Percentiles rank a stretch among this genome's conserved stretches.
Conservation (phyloP, 2,329 filamentous ascomycete genomes). For the Exophiala aquamarina region DNA sequence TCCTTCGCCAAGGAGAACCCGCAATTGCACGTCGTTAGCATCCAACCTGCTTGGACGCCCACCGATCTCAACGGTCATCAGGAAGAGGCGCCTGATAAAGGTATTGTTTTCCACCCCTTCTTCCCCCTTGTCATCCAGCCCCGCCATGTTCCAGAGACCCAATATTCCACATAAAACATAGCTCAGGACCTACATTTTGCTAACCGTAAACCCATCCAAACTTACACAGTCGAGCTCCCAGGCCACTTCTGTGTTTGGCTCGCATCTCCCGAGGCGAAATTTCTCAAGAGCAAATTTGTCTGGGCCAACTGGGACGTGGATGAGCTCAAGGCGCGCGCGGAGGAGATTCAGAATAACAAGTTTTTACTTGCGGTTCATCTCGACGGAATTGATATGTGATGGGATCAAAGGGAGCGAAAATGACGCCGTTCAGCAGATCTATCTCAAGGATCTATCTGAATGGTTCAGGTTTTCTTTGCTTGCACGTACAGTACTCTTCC, state of each 20-base stretch:
- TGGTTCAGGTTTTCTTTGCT: no score
- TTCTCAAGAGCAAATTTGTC: constrained; percentile 42
- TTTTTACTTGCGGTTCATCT: not conserved
- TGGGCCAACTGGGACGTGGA: constrained; percentile 22
- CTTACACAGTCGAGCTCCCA: constrained; percentile 29
- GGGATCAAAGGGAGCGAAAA: no score
- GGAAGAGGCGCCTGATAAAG: not conserved
- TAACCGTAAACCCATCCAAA: no score
- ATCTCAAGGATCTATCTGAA: no score
- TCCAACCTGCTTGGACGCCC: constrained; percentile 42
- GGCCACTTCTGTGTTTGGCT: constrained; percentile 48
- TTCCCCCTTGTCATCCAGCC: not conserved
- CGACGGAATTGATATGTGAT: no score
- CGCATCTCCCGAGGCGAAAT: constrained; percentile 45
- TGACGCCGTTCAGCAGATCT: no score
- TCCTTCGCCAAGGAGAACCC: constrained; percentile 41
- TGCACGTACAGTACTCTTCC: no score
- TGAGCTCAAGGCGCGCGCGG: constrained; percentile 7
- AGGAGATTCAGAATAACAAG: constrained; percentile 5
- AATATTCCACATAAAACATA: no score
- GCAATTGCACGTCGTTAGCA: constrained; percentile 37
- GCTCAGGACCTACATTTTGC: no score
- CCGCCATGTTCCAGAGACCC: no score
- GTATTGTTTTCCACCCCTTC: not conserved
- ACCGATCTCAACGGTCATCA: constrained; percentile 2